Percentiles rank a stretch among this genome's conserved stretches.
phyloP scores from a whole-genome alignment of 805 yeast species.

The Candida verbasci region DNA sequence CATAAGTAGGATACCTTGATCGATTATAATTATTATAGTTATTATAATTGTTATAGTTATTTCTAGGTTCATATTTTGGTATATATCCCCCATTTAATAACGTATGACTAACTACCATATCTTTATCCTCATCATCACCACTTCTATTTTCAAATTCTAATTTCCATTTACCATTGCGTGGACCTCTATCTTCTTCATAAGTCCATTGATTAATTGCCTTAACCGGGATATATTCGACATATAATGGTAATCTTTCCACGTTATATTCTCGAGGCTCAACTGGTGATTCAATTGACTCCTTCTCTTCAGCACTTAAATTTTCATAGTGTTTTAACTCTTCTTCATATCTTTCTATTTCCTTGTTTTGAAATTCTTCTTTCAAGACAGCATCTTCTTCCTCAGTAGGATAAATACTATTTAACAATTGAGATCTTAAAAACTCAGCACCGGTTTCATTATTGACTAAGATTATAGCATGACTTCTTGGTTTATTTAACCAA shows the following conservation, averaged over 20 bases:
- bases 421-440: slow-evolving; percentile 27
- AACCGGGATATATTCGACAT: slow-evolving; percentile 42
- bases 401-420: slow-evolving; percentile 32
- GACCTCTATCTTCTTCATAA: slow-evolving; percentile 42
- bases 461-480: slow-evolving; percentile 41
- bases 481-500: slow-evolving; percentile 38
- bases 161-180: slow-evolving; percentile 43
- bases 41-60: slow-evolving; percentile 3
- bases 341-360: slow-evolving; percentile 18
- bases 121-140: slow-evolving; percentile 19
- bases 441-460: slow-evolving; percentile 38
- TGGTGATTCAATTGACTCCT: slow-evolving; percentile 12
- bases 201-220: slow-evolving; percentile 44
- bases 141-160: slow-evolving; percentile 31
- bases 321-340: slow-evolving; percentile 14
- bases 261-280: slow-evolving; percentile 14
- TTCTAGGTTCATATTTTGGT: slow-evolving; percentile 12
- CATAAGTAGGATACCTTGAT: no score
- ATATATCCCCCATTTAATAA: slow-evolving; percentile 15
- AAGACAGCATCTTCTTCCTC: slow-evolving; percentile 19
- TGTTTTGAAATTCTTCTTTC: slow-evolving; percentile 12
- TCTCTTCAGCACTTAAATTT: slow-evolving; percentile 7
- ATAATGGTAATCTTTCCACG: slow-evolving; percentile 22
- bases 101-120: slow-evolving; percentile 14
- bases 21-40: background rate